Base-by-base conservation (phyloP, 140 eudicot species). In the Ambrosia hybrid region DNA sequence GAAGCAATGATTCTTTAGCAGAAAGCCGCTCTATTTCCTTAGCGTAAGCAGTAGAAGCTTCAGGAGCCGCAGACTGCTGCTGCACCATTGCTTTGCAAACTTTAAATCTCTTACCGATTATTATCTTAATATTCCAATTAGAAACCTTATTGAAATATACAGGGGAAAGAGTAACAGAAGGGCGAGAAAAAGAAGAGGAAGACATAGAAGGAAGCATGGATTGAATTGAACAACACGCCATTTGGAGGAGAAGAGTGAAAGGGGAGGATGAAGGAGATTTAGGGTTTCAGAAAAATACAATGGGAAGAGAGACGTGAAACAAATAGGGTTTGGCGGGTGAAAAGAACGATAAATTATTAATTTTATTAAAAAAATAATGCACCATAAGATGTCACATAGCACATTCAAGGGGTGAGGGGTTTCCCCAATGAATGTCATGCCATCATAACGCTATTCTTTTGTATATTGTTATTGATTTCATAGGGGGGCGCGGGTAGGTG, bases 1-100 rank as follows among this genome's bases (percentile, higher is more conserved):
- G 96, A 77, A 92, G 89, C 38, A 92, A 83, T 7, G 96, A 85
- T 66, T 92, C 98, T 66, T 89, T 92, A 33, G 98, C 98, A 64
- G 96, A 89, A n/a, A 89, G 84, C 21, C 95, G 73, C 67, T 92
- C 96, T 95, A 92, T 92, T 52, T 92, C 92, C 76, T 84, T 89
- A 41, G 96, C 98, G 51, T 89, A 92, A 74, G 85, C 73, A 68
- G 96, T 90, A 39, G 98, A 87, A 43, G 98, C 88, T 13, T 96
- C 96, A 48, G 82, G 92, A n/a, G 78, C 87, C 10, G 85, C 46
- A 14, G 63, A 30, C 46, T 41, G 46, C 30, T 21, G 30, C 68
- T 83, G 89, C 38, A 79, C 91, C 87, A 83, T 83, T 76, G 83
- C 94, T 57, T 84, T 61, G 56, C 76, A 68, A 49, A 64, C 76